Evolutionary conservation across 805 yeast species (phyloP).

Genomic region (Candida verbasci): DNA sequence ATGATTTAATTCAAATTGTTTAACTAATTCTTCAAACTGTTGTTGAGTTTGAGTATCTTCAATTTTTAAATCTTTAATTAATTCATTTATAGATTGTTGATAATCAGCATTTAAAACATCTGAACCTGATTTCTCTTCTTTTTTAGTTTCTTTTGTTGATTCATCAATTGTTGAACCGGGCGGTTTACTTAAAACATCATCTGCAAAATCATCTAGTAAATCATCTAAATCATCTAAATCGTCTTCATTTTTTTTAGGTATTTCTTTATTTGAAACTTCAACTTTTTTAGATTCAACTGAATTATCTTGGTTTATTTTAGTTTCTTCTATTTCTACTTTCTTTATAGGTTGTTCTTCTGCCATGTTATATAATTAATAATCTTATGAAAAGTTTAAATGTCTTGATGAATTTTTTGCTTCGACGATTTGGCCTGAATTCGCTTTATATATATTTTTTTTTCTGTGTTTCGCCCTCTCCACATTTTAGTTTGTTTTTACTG

Average conservation of each 20-base stretch:
- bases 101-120: conserved; percentile 30
- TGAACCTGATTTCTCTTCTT: neutral
- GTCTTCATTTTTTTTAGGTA: conserved; percentile 28
- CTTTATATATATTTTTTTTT: neutral
- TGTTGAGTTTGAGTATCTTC: conserved; percentile 50
- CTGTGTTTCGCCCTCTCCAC: neutral
- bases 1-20: conserved; percentile 36
- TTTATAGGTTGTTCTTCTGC: neutral
- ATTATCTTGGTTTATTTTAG: neutral
- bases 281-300: too few species aligned
- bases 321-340: conserved; percentile 2
- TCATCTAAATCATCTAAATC: conserved; percentile 78
- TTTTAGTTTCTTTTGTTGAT: conserved; percentile 13
- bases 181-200: conserved; percentile 58
- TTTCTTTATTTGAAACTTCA: conserved; percentile 3
- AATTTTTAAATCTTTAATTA: conserved; percentile 44
- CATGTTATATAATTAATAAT: too few species aligned
- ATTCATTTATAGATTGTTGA: conserved; percentile 33
- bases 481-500: neutral
- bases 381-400: too few species aligned
- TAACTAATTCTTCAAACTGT: conserved; percentile 47
- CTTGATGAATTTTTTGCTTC: neutral
- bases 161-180: conserved; percentile 42
- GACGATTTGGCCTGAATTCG: neutral
- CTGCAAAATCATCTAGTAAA: conserved; percentile 79